phyloP scores from a whole-genome alignment of 2,329 filamentous ascomycete species.

The Trichophyton simii region DNA sequence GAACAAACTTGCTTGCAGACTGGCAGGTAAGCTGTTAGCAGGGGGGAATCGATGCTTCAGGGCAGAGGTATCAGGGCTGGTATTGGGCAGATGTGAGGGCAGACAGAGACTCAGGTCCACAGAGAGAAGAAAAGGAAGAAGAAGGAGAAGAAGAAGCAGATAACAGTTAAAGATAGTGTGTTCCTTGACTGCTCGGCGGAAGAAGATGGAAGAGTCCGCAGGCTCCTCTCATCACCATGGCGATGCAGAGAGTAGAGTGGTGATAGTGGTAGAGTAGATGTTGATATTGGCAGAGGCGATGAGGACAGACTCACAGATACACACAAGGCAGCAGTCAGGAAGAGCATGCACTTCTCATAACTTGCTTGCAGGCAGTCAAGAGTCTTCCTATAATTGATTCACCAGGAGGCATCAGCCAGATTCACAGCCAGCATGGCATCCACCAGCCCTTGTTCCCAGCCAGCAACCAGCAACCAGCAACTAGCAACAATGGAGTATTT shows the following conservation, averaged over 20 bases:
- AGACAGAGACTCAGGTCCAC: too few relatives aligned
- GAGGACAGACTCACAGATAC: neutral
- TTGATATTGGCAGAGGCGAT: neutral
- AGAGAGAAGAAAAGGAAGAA: neutral
- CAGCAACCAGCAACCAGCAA: neutral
- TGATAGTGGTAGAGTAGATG: neutral
- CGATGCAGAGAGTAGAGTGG: slow-evolving; percentile 2
- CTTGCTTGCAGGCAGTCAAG: neutral
- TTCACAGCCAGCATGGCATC: neutral
- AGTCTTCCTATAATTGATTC: neutral
- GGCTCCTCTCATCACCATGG: slow-evolving; percentile 4
- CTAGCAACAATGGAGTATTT: neutral
- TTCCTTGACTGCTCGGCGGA: slow-evolving; percentile 5
- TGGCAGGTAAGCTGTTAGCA: neutral
- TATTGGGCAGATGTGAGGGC: neutral
- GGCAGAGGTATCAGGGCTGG: neutral
- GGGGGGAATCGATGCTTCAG: neutral
- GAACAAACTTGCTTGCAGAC: neutral
- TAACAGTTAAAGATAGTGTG: neutral
- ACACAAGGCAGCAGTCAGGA: neutral
- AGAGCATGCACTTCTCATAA: slow-evolving; percentile 2
- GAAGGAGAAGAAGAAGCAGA: neutral
- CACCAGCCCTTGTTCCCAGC: neutral
- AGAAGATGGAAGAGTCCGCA: neutral
- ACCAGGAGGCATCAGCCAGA: slow-evolving; percentile 1